Evolutionary conservation across 257 asterid genomes (phyloP).

Genomic region (Rubia yunnanensis): DNA sequence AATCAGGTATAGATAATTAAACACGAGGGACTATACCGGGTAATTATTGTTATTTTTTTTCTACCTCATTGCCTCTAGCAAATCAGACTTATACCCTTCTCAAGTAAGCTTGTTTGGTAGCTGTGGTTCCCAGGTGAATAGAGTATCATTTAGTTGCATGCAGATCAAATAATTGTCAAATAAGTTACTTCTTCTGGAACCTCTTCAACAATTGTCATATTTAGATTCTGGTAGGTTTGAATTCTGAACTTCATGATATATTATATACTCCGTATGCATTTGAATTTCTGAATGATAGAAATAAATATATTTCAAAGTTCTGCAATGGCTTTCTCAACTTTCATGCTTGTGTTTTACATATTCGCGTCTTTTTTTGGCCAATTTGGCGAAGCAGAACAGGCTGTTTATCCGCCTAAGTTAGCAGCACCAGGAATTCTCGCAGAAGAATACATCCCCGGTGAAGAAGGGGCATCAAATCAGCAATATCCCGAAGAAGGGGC

Average conservation of each 20-base stretch:
- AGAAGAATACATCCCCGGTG: conserved; percentile 43
- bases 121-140: not conserved
- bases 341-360: conserved; percentile 23
- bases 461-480: conserved; percentile 21
- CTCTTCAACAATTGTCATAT: not conserved
- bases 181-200: conserved; percentile 4
- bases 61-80: not conserved
- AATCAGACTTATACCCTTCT: conserved; percentile 5
- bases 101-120: conserved; percentile 4
- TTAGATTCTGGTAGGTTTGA: conserved; percentile 14
- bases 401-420: conserved; percentile 25
- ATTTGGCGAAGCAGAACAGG: conserved; percentile 8
- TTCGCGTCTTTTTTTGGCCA: conserved; percentile 17
- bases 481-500: conserved; percentile 13
- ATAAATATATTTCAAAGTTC: not conserved
- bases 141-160: not conserved
- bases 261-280: not conserved
- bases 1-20: too few relatives aligned
- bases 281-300: not conserved
- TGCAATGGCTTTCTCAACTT: conserved; percentile 32
- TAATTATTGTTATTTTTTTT: too few relatives aligned
- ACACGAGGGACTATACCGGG: not conserved
- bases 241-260: not conserved
- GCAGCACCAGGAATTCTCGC: conserved; percentile 60
- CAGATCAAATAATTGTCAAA: not conserved